These are phyloP conservation scores for Cladophialophora psammophila DNA, from an alignment of 2,329 filamentous ascomycete genomes.

Conservation along the genomic window DNA sequence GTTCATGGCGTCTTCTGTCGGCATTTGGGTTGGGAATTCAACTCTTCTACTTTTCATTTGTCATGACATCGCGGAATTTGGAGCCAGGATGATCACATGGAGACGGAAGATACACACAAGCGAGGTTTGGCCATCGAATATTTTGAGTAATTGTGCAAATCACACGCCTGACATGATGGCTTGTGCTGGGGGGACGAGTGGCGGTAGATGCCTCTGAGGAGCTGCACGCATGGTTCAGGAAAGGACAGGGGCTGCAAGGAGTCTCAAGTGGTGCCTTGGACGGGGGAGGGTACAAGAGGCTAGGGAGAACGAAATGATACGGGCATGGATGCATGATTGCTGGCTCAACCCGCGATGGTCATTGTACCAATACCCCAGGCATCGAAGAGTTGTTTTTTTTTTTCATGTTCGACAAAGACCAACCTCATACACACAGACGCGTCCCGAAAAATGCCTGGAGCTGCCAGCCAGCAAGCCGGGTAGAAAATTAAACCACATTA, in stretches of 20 bases:
- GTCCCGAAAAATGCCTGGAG: slow-evolving; percentile 5
- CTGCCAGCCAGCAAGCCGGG: slow-evolving; percentile 6
- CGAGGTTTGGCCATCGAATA: not conserved
- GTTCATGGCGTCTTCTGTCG: not conserved
- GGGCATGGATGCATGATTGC: slow-evolving; percentile 1
- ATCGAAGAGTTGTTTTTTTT: slow-evolving; percentile 3
- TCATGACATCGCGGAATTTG: slow-evolving; percentile 6
- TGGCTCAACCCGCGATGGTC: slow-evolving; percentile 14
- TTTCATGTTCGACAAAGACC: slow-evolving; percentile 10
- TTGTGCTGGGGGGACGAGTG: not conserved
- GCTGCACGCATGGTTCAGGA: not conserved
- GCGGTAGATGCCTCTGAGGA: not conserved
- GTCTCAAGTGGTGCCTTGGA: not conserved
- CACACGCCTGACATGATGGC: not conserved
- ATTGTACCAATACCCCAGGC: slow-evolving; percentile 19
- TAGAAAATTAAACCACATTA: not conserved
- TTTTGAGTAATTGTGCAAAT: slow-evolving; percentile 7
- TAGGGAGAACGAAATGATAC: not conserved
- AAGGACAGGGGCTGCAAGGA: not conserved
- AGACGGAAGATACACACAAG: not conserved
- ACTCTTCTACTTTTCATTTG: slow-evolving; percentile 15
- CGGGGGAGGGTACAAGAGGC: not conserved
- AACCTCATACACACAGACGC: slow-evolving; percentile 8
- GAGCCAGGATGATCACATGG: not conserved
- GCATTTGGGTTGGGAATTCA: slow-evolving; percentile 17